Conservation (phyloP, 371 early-diverging fungal species). For the Circinella minor region DNA sequence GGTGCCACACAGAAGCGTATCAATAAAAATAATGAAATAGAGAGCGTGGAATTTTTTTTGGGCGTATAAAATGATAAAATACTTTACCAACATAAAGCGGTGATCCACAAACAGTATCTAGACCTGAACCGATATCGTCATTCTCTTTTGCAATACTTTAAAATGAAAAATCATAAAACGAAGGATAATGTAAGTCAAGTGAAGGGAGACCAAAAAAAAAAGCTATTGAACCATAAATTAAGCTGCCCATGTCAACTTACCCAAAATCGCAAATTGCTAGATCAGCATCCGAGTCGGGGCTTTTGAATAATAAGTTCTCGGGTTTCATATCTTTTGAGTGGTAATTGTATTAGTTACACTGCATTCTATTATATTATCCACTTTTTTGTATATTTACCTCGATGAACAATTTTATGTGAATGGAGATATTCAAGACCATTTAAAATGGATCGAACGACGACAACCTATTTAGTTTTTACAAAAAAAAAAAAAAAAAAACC, state of each 20-base stretch:
- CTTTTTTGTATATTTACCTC: conserved; percentile 44
- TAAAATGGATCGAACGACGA: conserved; percentile 66
- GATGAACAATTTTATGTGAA: conserved; percentile 64
- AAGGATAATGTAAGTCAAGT: neutral
- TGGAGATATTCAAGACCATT: conserved; percentile 72
- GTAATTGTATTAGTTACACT: conserved; percentile 4
- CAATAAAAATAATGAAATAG: neutral
- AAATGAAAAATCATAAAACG: neutral
- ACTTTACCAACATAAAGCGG: conserved; percentile 53
- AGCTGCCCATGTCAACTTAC: conserved; percentile 30
- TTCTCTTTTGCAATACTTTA: conserved; percentile 15
- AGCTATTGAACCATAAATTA: neutral
- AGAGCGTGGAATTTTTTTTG: neutral
- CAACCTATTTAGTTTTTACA: conserved; percentile 26
- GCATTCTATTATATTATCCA: neutral
- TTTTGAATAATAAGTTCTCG: conserved; percentile 77
- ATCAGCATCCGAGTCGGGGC: conserved; percentile 58
- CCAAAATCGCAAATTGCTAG: conserved; percentile 72
- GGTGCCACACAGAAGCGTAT: neutral
- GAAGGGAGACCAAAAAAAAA: neutral
- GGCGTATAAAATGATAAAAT: too few relatives aligned
- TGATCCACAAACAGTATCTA: conserved; percentile 65
- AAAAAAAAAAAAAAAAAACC: neutral
- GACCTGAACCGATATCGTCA: conserved; percentile 13
- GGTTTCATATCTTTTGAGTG: conserved; percentile 71